Percentiles rank a stretch among this genome's conserved stretches.
phyloP scores from a whole-genome alignment of 2,329 filamentous ascomycete genomes.

The Cytospora piceae region DNA sequence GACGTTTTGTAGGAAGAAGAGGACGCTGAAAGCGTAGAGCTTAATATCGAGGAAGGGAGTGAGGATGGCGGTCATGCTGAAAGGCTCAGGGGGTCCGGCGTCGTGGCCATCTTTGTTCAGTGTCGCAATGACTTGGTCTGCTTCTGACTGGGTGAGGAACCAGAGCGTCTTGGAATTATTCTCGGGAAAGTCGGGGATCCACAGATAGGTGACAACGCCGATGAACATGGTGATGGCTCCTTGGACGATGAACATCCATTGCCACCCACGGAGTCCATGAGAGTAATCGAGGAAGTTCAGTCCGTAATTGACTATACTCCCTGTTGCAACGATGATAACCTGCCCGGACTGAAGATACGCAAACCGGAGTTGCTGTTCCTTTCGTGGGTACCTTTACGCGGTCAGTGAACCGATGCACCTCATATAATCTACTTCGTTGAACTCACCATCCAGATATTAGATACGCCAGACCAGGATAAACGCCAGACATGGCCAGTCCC shows the following conservation, averaged over 20 bases:
- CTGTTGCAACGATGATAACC: constrained; percentile 67
- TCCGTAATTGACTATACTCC: constrained; percentile 69
- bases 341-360: constrained; percentile 67
- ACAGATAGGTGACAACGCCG: constrained; percentile 66
- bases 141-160: constrained; percentile 62
- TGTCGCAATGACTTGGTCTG: constrained; percentile 57
- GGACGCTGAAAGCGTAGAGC: constrained; percentile 64
- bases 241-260: constrained; percentile 72
- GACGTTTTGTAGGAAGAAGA: constrained; percentile 70
- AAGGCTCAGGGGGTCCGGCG: constrained; percentile 55
- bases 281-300: constrained; percentile 65
- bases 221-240: constrained; percentile 63
- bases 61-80: constrained; percentile 59
- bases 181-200: constrained; percentile 73
- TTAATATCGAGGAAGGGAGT: constrained; percentile 62
- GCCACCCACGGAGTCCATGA: constrained; percentile 63
- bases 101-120: constrained; percentile 67
- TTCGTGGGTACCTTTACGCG: constrained; percentile 54
- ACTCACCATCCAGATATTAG: constrained; percentile 56
- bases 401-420: background rate
- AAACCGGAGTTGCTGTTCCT: constrained; percentile 68
- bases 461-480: constrained; percentile 57
- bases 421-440: background rate
- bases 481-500: constrained; percentile 63
- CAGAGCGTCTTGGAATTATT: constrained; percentile 57